Base-by-base conservation (phyloP, 1,139 yeast species). In the Taphrina deformans region DNA sequence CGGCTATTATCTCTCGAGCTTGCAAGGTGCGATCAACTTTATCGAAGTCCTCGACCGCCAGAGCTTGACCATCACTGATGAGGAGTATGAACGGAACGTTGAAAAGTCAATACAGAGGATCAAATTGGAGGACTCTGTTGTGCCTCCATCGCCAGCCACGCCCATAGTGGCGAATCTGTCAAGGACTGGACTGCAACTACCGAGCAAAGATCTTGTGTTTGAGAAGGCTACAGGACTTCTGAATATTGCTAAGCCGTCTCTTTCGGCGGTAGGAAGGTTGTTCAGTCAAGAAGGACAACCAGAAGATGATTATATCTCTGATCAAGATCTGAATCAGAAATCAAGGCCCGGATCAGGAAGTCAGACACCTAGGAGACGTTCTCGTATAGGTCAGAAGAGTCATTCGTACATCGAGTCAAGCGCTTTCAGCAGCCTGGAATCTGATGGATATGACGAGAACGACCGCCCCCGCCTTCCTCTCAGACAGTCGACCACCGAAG, bases 1-100 rank as follows among this genome's bases (percentile, higher is more conserved):
- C 0, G 88, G 93, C 48, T 92, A 92, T 74, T 92, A 92, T 73
- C 78, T 92, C 65, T 87, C 95, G 44, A 88, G 96, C n/a, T 76
- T 89, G 33, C 65, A 41, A 46, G 95, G 93, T 2, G 97, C 97
- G 0, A 82, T 90, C 35, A 82, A 85, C 65, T 92, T 91, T 73
- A 83, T 92, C 27, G 83, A 85, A 67, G 83, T 84, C 24, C 75
- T 92, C 55, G 83, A 80, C 55, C 76, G 78, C 51, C 81, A 83
- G 1, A 83, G 85, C 35, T 77, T 92, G 60, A 85, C 92, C 0
- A 84, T 91, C 2, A 75, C 79, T 2, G 80, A 82, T 59, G 85
- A 84, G 65, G 91, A 87, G 60, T 83, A 83, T 83, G 83, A 80
- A 66, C 71, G 74, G 33, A 26, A 67, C 40, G 56, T 61, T 7